phyloP scores from a whole-genome alignment of 768 basidiomycete genomes.

The Coprinopsis marcescibilis region DNA sequence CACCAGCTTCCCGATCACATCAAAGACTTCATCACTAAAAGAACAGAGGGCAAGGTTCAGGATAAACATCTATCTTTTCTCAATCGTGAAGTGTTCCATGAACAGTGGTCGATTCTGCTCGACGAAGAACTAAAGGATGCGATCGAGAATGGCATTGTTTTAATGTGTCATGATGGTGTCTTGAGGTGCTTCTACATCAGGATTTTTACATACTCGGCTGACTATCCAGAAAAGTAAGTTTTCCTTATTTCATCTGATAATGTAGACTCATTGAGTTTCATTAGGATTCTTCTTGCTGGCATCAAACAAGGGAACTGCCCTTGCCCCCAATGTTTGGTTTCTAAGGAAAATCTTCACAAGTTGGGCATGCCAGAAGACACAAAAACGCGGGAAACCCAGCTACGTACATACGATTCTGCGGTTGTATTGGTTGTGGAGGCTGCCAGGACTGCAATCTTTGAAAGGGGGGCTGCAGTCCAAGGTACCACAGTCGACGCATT shows the following conservation, averaged over 20 bases:
- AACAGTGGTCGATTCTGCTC: no score
- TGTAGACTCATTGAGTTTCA: no score
- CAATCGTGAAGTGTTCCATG: no score
- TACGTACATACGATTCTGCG: background rate
- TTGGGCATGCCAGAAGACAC: background rate
- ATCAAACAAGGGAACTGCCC: background rate
- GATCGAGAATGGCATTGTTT: no score
- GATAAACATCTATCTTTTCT: no score
- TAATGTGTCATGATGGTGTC: slow-evolving; percentile 66
- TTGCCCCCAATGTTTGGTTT: background rate
- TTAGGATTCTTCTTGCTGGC: background rate
- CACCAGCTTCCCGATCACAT: no score
- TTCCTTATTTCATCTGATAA: background rate
- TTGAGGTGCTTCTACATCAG: slow-evolving; percentile 15
- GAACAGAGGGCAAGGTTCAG: no score
- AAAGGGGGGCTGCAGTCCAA: background rate
- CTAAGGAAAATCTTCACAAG: background rate
- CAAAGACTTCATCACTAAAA: no score
- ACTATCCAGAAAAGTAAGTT: background rate
- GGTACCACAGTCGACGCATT: background rate
- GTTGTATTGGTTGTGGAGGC: background rate
- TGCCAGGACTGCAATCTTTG: background rate
- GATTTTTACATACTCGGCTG: background rate
- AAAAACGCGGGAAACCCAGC: background rate
- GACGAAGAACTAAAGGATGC: no score